These are phyloP conservation scores for Talaromyces ruber DNA, from an alignment of 495 filamentous ascomycete species.

Conservation along the genomic window DNA sequence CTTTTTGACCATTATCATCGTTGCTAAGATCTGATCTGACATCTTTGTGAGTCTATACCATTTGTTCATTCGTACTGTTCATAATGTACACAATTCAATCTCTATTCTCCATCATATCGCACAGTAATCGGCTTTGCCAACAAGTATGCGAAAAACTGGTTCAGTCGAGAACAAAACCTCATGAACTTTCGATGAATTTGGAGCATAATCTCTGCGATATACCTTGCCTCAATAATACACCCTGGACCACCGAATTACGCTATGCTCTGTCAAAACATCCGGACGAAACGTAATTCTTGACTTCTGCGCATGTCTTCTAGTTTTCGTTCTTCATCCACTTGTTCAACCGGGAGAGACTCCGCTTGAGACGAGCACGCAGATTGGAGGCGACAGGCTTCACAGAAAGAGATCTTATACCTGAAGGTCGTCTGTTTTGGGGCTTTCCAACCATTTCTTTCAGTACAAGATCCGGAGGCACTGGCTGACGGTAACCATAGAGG, in stretches of 20 bases:
- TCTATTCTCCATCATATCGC: no score
- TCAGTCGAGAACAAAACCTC: background rate
- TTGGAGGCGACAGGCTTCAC: conserved; percentile 3
- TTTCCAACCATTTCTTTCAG: background rate
- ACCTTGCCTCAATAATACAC: no score
- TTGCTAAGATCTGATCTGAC: no score
- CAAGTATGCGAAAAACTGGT: background rate
- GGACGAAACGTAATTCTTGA: no score
- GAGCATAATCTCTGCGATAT: no score
- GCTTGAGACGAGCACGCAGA: background rate
- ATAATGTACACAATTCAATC: background rate
- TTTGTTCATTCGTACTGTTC: background rate
- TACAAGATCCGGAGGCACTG: background rate
- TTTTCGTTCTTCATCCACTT: conserved; percentile 5
- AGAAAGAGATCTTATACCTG: background rate
- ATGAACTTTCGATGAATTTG: background rate
- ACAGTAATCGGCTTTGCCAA: background rate
- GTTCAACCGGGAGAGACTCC: conserved; percentile 4
- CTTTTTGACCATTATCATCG: no score
- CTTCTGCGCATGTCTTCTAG: background rate
- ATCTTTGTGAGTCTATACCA: no score
- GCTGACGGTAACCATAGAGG: conserved; percentile 2
- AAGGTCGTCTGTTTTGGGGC: background rate
- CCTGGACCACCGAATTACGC: no score
- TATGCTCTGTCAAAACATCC: no score